Conservation (phyloP, 208 protist species). For the Acanthamoeba royreba region DNA sequence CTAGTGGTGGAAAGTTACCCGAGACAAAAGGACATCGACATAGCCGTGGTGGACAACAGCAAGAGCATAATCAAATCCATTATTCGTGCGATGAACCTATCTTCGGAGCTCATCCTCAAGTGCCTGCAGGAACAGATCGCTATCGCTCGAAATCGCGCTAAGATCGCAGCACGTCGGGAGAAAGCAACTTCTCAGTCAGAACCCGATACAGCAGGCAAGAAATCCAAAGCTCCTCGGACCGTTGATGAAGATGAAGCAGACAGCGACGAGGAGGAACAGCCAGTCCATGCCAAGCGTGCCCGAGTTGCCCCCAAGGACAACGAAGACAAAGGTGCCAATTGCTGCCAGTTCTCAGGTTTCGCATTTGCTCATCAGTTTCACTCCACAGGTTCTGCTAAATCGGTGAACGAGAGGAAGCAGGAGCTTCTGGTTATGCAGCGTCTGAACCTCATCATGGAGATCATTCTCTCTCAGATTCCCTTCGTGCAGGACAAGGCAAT, state of each 20-base stretch:
- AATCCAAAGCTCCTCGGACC: not conserved
- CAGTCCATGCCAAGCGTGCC: not conserved
- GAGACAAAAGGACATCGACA: not conserved
- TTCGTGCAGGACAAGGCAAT: not conserved
- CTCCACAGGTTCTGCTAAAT: not conserved
- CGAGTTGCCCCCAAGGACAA: not conserved
- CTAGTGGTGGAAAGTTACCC: not conserved
- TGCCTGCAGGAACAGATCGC: not conserved
- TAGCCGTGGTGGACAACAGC: not conserved
- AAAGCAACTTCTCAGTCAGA: too few species aligned
- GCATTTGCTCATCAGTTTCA: too few species aligned
- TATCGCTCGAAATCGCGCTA: not conserved
- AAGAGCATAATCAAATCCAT: slow-evolving; percentile 39
- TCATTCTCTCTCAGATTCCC: not conserved
- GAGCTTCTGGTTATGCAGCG: not conserved
- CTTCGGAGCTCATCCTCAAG: not conserved
- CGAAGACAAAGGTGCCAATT: not conserved
- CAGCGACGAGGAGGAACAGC: not conserved
- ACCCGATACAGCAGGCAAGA: not conserved
- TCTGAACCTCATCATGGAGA: slow-evolving; percentile 13
- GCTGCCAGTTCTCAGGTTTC: not conserved
- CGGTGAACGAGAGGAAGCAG: not conserved
- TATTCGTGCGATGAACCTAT: not conserved
- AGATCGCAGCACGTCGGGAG: not conserved
- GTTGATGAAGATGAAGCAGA: not conserved